These are phyloP conservation scores for Pyrrhoderma lamaoense DNA, from an alignment of 1,284 basidiomycete species.

Conservation along the genomic window DNA sequence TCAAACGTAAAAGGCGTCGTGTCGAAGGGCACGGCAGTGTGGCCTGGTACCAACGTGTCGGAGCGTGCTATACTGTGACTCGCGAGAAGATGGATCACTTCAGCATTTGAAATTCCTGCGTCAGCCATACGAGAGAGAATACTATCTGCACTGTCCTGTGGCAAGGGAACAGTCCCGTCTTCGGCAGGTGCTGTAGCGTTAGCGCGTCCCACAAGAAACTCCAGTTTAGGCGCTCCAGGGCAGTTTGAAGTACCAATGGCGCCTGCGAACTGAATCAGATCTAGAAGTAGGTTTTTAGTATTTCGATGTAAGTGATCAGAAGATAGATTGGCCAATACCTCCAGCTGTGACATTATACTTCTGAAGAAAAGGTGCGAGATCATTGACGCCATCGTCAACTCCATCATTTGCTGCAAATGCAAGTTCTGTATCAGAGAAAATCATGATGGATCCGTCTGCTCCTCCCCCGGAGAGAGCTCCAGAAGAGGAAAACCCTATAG, in stretches of 20 bases:
- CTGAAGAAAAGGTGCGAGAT: conserved; percentile 23
- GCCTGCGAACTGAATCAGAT: conserved; percentile 16
- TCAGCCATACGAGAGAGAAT: conserved; percentile 25
- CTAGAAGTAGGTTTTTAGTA: not conserved
- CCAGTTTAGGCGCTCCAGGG: conserved; percentile 21
- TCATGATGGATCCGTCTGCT: conserved; percentile 19
- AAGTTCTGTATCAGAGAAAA: conserved; percentile 16
- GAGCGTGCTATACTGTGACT: conserved; percentile 19
- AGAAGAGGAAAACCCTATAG: conserved; percentile 21
- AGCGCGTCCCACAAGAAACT: conserved; percentile 22
- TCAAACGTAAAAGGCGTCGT: conserved; percentile 22
- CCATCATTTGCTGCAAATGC: conserved; percentile 25
- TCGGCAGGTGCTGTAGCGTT: conserved; percentile 24
- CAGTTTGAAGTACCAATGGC: conserved; percentile 18
- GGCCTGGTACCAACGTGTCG: conserved; percentile 17
- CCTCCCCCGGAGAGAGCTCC: conserved; percentile 12
- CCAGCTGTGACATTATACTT: conserved; percentile 23
- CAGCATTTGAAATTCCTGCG: conserved; percentile 25
- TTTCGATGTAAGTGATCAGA: too few relatives aligned
- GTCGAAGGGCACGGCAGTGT: conserved; percentile 19
- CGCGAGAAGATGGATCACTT: conserved; percentile 27
- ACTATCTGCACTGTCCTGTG: conserved; percentile 24
- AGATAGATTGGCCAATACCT: conserved; percentile 27
- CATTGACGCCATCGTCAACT: conserved; percentile 25
- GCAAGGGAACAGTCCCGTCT: conserved; percentile 25